A percentile compares a stretch with the other conserved stretches of the same genome.
These are phyloP conservation scores for Tolypocladium cylindrosporum DNA, from an alignment of 2,329 filamentous ascomycete genomes.

Conservation along the genomic window DNA sequence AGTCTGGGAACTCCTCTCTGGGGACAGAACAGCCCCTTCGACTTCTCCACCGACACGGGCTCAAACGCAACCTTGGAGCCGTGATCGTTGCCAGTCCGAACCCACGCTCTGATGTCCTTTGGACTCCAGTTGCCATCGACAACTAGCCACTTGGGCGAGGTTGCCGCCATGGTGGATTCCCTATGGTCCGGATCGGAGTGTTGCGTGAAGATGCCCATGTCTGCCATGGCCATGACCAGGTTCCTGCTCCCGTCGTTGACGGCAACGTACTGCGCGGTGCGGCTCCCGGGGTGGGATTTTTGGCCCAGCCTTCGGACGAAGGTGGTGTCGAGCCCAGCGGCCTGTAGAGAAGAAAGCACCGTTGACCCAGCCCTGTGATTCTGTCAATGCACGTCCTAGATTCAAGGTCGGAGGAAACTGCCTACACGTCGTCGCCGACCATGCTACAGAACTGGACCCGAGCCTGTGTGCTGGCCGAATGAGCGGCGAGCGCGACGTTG, in stretches of 20 bases:
- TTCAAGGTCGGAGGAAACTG: not conserved
- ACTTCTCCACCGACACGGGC: slow-evolving; percentile 78
- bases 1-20: slow-evolving; percentile 27
- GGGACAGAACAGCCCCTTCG: slow-evolving; percentile 53
- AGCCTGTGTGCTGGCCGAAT: slow-evolving; percentile 48
- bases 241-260: slow-evolving; percentile 78
- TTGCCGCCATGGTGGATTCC: slow-evolving; percentile 45
- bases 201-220: slow-evolving; percentile 75
- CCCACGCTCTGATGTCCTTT: slow-evolving; percentile 55
- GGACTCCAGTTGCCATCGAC: slow-evolving; percentile 82
- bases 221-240: slow-evolving; percentile 86
- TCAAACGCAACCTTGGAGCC: slow-evolving; percentile 65
- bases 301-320: slow-evolving; percentile 50
- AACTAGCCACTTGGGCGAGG: slow-evolving; percentile 65
- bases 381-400: not conserved
- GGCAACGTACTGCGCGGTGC: slow-evolving; percentile 86
- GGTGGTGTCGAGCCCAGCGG: slow-evolving; percentile 52
- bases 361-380: slow-evolving; percentile 55
- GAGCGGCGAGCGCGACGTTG: slow-evolving; percentile 80
- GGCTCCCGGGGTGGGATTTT: slow-evolving; percentile 38
- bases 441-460: slow-evolving; percentile 69
- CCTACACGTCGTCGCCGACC: slow-evolving; percentile 67
- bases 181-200: slow-evolving; percentile 45
- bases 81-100: slow-evolving; percentile 47
- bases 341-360: slow-evolving; percentile 55